phyloP scores from a whole-genome alignment of 305 asterid genomes.

The Fraxinus latifolia region DNA sequence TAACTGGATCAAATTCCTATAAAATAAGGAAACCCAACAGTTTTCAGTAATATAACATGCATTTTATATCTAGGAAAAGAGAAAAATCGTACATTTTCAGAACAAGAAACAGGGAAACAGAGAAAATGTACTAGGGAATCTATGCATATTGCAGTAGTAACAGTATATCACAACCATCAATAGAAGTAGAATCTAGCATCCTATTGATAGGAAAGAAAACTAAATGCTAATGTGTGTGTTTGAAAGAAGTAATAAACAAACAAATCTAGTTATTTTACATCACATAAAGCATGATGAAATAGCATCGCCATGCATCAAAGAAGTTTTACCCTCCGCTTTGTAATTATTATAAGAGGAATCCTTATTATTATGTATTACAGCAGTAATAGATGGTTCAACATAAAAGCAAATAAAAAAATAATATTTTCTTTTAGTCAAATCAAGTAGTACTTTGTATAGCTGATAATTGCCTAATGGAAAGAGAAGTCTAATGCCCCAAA shows the following conservation, averaged over 20 bases:
- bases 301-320: constrained; percentile 8
- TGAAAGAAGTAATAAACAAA: constrained; percentile 13
- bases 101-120: constrained; percentile 8
- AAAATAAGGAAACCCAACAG: constrained; percentile 30
- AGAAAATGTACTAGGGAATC: constrained; percentile 1
- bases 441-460: neutral
- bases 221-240: neutral
- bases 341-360: neutral
- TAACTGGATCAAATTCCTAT: constrained; percentile 88
- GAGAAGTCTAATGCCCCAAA: neutral
- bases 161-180: constrained; percentile 20
- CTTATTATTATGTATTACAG: neutral
- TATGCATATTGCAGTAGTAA: constrained; percentile 3
- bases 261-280: constrained; percentile 6
- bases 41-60: constrained; percentile 29
- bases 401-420: neutral
- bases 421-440: neutral
- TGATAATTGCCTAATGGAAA: neutral
- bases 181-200: constrained; percentile 24
- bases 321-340: neutral
- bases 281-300: constrained; percentile 1
- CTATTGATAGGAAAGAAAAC: constrained; percentile 8
- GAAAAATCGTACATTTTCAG: neutral
- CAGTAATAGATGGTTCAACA: neutral
- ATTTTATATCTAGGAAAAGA: constrained; percentile 1